Base-by-base conservation (phyloP, 305 asterid genomes). In the Solanum hybrid region DNA sequence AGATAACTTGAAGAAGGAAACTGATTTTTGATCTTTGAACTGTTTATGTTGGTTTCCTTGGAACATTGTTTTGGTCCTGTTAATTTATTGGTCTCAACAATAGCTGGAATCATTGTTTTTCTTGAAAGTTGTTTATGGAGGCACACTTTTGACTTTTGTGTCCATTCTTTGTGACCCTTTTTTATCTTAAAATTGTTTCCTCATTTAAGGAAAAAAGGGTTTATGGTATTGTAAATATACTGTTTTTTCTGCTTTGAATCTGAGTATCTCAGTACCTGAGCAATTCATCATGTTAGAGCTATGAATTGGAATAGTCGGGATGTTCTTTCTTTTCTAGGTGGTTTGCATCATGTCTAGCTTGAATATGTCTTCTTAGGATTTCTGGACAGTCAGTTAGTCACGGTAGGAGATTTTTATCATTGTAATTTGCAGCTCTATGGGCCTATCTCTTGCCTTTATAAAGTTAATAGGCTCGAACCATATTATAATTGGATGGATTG, bases 61-160 rank as follows among this genome's bases (percentile, higher is more conserved):
- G 88, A 85, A 51, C 22, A 31, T 84, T 42, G 0, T 85, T 56
- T 56, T 34, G 10, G 22, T 84, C 75, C 22, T 51, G 46, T 85
- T 56, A 32, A 85, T 31, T 56, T 56, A 24, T 24, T 10, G 32
- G 76, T 11, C 77, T 71, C 34, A 71, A 71, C 77, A 24, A 26
- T 71, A 85, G 76, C 88, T 85, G 88, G 75, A 85, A 32, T 32
- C 46, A 32, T 85, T 85, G 88, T 85, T 85, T 82, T 85, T 56
- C 76, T 32, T 85, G 27, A 4, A 29, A 35, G 87, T 31, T 84
- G 31, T 85, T 56, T 6, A 85, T 85, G 42, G 76, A 85, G 88
- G 88, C 38, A 31, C 76, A 31, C 31, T 31, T 71, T 56, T 31
- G 32, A 32, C 76, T 56, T 85, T 56, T 56, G 46, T 26, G 76